phyloP scores from a whole-genome alignment of 2,329 filamentous ascomycete species.

The Didymella keratinophila region DNA sequence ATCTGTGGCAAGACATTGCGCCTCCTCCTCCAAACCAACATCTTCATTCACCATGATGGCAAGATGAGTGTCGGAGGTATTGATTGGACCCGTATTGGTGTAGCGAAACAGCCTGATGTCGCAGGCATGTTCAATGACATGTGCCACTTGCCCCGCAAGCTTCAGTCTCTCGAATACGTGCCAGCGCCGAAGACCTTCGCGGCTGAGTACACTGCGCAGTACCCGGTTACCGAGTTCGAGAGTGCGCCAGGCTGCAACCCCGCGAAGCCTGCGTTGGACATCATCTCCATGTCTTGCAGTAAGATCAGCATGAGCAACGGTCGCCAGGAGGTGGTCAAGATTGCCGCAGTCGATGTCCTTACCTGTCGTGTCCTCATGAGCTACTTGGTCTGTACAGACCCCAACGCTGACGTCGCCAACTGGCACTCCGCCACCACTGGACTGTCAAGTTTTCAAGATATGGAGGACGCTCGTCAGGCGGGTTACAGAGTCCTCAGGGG shows the following conservation, averaged over 20 bases:
- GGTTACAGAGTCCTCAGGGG: constrained; percentile 47
- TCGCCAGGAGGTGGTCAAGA: constrained; percentile 40
- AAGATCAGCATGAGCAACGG: constrained; percentile 37
- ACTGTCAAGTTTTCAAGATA: constrained; percentile 30
- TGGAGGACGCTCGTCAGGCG: constrained; percentile 36
- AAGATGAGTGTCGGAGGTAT: constrained; percentile 34
- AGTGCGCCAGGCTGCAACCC: constrained; percentile 25
- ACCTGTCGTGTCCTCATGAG: constrained; percentile 44
- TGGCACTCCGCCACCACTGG: constrained; percentile 41
- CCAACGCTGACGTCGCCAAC: constrained; percentile 29
- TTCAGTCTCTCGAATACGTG: constrained; percentile 39
- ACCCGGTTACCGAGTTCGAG: constrained; percentile 33
- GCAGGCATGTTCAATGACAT: constrained; percentile 33
- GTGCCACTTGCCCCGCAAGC: constrained; percentile 37
- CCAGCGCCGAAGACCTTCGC: constrained; percentile 37
- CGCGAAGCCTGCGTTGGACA: constrained; percentile 24
- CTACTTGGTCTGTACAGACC: constrained; percentile 42
- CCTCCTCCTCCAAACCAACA: constrained; percentile 39
- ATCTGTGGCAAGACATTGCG: constrained; percentile 38
- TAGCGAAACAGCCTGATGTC: constrained; percentile 30
- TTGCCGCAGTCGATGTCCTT: constrained; percentile 44
- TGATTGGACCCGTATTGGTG: constrained; percentile 38
- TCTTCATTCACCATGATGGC: constrained; percentile 38
- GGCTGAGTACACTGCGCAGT: constrained; percentile 29
- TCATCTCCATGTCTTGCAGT: constrained; percentile 40